Percentiles rank a stretch among this genome's conserved stretches.
phyloP scores from a whole-genome alignment of 106 monocot species.

The Allium cepa region DNA sequence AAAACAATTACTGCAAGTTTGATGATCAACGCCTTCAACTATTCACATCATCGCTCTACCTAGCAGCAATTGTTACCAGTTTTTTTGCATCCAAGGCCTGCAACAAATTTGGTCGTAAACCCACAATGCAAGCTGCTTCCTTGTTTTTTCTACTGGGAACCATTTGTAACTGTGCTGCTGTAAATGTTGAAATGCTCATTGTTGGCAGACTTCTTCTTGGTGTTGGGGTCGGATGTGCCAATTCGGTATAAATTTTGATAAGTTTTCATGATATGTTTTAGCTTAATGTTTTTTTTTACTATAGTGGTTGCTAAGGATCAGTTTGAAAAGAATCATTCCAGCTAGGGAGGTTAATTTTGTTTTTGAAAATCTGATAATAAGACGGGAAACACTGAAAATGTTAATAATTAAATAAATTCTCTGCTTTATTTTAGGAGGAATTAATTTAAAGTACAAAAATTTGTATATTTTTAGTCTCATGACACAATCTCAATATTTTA shows the following conservation, averaged over 20 bases:
- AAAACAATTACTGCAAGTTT: constrained; percentile 33
- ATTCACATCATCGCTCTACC: constrained; percentile 68
- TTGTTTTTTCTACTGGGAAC: constrained; percentile 22
- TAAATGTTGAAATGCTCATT: constrained; percentile 27
- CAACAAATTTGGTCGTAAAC: constrained; percentile 16
- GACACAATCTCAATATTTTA: too few relatives aligned
- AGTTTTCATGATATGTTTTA: neutral
- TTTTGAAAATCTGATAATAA: too few relatives aligned
- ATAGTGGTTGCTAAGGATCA: too few relatives aligned
- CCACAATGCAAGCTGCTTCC: constrained; percentile 15
- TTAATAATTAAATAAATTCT: too few relatives aligned
- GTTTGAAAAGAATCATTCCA: too few relatives aligned
- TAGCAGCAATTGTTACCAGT: constrained; percentile 39
- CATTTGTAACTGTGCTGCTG: constrained; percentile 15
- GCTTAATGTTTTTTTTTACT: neutral
- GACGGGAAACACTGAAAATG: too few relatives aligned
- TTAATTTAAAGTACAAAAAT: too few relatives aligned
- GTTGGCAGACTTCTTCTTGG: constrained; percentile 33
- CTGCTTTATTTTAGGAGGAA: too few relatives aligned
- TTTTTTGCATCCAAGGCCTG: constrained; percentile 30
- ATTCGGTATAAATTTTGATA: constrained; percentile 8
- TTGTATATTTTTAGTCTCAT: too few relatives aligned
- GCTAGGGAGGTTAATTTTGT: too few relatives aligned
- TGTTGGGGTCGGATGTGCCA: constrained; percentile 30
- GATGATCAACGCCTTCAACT: constrained; percentile 46